Conservation (phyloP, 306 rosid genomes). For the Vigna reflexopilosa region DNA sequence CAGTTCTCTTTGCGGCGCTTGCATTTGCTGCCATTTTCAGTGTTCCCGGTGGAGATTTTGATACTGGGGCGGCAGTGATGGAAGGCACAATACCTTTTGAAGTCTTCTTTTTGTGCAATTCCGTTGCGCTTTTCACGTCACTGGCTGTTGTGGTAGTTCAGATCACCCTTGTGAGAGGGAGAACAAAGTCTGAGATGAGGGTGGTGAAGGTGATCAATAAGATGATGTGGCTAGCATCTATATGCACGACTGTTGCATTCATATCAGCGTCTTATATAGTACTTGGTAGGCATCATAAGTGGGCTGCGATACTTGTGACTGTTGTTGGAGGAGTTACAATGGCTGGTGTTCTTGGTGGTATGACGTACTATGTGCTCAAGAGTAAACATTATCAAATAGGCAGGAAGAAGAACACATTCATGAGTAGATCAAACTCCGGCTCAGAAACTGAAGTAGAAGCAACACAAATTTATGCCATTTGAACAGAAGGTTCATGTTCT, state of each 20-base stretch:
- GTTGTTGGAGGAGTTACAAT: conserved; percentile 53
- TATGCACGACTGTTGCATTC: conserved; percentile 71
- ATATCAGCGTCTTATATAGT: conserved; percentile 62
- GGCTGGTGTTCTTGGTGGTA: conserved; percentile 60
- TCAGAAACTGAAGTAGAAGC: conserved; percentile 62
- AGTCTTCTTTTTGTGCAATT: conserved; percentile 66
- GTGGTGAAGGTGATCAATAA: conserved; percentile 67
- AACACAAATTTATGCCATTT: conserved; percentile 58
- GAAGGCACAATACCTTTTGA: conserved; percentile 50
- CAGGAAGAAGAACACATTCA: conserved; percentile 51
- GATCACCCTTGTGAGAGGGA: conserved; percentile 74
- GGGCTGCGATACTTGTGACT: conserved; percentile 64
- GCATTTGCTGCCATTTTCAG: conserved; percentile 77
- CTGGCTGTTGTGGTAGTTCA: conserved; percentile 77
- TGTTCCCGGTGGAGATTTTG: conserved; percentile 68
- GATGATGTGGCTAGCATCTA: conserved; percentile 74
- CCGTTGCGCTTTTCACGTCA: conserved; percentile 69
- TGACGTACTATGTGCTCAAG: conserved; percentile 70
- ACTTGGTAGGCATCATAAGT: conserved; percentile 51
- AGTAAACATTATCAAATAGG: conserved; percentile 48
- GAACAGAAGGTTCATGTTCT: conserved; percentile 26
- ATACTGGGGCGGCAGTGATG: conserved; percentile 55
- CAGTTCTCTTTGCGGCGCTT: conserved; percentile 76
- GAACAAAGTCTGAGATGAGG: conserved; percentile 62
- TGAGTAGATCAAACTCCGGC: conserved; percentile 21